Evolutionary conservation across 2,329 filamentous ascomycete genomes (phyloP), one percentile per base, ranked within the genome.

Genomic region (Colletotrichum sp.): DNA sequence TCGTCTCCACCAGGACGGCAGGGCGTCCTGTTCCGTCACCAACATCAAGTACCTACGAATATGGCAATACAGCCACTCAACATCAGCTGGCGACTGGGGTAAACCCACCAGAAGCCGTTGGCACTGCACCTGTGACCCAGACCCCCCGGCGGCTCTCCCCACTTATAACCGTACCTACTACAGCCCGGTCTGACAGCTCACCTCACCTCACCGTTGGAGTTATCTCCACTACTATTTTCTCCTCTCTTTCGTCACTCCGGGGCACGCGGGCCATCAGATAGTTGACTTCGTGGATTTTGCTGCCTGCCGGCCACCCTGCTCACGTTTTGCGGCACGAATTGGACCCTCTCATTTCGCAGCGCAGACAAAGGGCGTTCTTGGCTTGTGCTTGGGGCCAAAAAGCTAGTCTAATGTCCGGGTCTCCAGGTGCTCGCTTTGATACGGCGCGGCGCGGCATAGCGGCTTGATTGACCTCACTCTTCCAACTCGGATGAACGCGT

Each of bases 151-250:
- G 28, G 57, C 52, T n/a, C 59, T 76, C 70, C 65, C 74, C 74
- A 76, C 74, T 76, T 74, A 76, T 76, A 76, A 76, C 74, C 74
- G 72, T 71, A 71, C 72, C 34, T 71, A 71, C 68, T 26, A 34
- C 39, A 65, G 68, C 67, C 67, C 67, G 57, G 70, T 76, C 71
- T 76, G 74, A 76, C 70, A 74, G 74, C 70, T 76, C 34, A 74
- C 49, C 34, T 76, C 74, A 39, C 59, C 70, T 64, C 64, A 65
- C 62, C 55, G 57, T 76, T 76, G 69, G 73, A 64, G 24, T 57
- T 44, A 68, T 60, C 64, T 69, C 74, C 74, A 74, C 65, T 62
- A 30, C 59, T 36, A 32, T 69, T 65, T 59, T 60, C 65, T 74
- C 64, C 62, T 69, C 64, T 69, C 60, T 63, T 36, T 64, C 70